Conservation (phyloP, 352 stramenopile species). For the Globisporangium barbulae region DNA sequence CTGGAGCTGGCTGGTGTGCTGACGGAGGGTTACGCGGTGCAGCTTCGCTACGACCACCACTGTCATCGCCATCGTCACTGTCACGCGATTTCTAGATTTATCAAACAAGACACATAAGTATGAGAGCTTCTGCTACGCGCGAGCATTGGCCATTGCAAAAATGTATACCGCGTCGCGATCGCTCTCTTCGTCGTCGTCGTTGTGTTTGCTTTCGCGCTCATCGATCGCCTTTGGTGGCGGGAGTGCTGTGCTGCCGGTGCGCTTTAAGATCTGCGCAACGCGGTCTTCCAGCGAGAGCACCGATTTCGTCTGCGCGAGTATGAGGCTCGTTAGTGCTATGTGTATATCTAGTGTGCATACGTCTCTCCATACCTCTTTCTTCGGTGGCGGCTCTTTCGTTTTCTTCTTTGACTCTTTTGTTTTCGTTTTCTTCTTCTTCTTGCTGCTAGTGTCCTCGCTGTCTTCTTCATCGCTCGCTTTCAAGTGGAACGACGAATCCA, state of each 20-base stretch:
- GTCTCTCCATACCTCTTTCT: conserved; percentile 26
- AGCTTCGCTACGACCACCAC: not conserved
- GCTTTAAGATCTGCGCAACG: conserved; percentile 71
- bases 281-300: conserved; percentile 64
- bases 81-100: conserved; percentile 5
- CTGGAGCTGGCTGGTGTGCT: not conserved
- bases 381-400: conserved; percentile 17
- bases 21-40: not conserved
- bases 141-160: not conserved
- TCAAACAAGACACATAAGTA: not conserved
- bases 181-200: conserved; percentile 15
- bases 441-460: conserved; percentile 6
- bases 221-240: conserved; percentile 18
- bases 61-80: not conserved
- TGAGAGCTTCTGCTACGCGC: not conserved
- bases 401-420: conserved; percentile 33
- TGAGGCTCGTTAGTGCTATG: too few relatives aligned
- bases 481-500: conserved; percentile 33
- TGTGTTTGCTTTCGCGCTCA: conserved; percentile 23
- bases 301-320: conserved; percentile 19
- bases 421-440: conserved; percentile 15
- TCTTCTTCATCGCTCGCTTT: conserved; percentile 26
- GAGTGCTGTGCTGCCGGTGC: conserved; percentile 57
- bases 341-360: not conserved
- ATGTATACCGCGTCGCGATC: conserved; percentile 6